phyloP scores from a whole-genome alignment of 306 rosid species.

The Inga oerstediana region DNA sequence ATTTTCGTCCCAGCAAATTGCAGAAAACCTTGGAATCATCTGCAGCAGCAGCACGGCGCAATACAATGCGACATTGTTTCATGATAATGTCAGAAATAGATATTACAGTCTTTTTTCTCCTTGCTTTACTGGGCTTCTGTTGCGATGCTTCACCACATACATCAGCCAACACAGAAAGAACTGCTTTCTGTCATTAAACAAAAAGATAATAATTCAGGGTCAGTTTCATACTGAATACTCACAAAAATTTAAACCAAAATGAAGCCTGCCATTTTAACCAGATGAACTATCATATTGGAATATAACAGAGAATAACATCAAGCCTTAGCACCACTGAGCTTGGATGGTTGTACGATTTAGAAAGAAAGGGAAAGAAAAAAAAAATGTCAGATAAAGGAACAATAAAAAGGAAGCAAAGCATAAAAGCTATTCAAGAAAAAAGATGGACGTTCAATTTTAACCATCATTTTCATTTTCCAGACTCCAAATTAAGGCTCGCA shows the following conservation, averaged over 20 bases:
- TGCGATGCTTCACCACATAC: slow-evolving; percentile 54
- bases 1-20: slow-evolving; percentile 92
- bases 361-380: neutral
- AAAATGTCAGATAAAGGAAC: neutral
- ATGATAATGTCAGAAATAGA: slow-evolving; percentile 75
- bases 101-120: slow-evolving; percentile 60
- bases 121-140: slow-evolving; percentile 60
- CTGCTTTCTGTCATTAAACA: slow-evolving; percentile 87
- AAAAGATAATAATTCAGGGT: slow-evolving; percentile 40
- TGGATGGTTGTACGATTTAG: too few species aligned
- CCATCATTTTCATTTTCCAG: neutral
- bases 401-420: slow-evolving; percentile 7
- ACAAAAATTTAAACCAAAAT: slow-evolving; percentile 20
- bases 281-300: slow-evolving; percentile 20
- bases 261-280: slow-evolving; percentile 21
- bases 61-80: slow-evolving; percentile 90
- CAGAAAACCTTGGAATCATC: slow-evolving; percentile 91
- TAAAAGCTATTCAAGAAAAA: neutral
- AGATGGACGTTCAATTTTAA: neutral
- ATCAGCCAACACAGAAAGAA: slow-evolving; percentile 78
- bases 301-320: slow-evolving; percentile 24
- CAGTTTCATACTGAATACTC: slow-evolving; percentile 12
- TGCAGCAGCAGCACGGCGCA: slow-evolving; percentile 84
- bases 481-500: neutral
- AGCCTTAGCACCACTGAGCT: neutral